A percentile compares a stretch with the other conserved stretches of the same genome.
Evolutionary conservation across 2,329 filamentous ascomycete species (phyloP).

Genomic region (Diatrype stigma): DNA sequence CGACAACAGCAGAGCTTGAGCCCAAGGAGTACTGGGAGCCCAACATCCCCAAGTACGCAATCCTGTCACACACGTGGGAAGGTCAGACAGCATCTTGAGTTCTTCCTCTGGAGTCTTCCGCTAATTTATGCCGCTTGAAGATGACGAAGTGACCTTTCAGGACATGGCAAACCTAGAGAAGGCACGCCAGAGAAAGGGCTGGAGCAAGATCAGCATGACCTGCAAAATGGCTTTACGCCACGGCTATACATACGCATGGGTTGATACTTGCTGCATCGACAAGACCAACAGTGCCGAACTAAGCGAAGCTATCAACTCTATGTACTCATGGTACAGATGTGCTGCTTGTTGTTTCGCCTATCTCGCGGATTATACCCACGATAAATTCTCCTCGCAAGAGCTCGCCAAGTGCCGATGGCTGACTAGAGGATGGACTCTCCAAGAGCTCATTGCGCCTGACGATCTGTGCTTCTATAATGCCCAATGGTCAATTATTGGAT

Average conservation of each 20-base stretch:
- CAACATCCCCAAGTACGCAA: too few species aligned
- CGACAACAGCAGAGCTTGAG: too few species aligned
- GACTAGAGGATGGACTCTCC: conserved; percentile 2
- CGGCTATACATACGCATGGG: not conserved
- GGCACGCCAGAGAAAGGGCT: too few species aligned
- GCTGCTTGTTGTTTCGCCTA: not conserved
- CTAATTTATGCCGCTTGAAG: too few species aligned
- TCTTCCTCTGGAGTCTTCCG: too few species aligned
- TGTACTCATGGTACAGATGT: not conserved
- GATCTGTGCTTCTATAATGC: conserved; percentile 1
- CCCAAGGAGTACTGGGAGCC: too few species aligned
- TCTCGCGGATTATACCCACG: not conserved
- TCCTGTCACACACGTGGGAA: too few species aligned
- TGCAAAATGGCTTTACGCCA: not conserved
- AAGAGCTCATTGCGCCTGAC: conserved; percentile 4
- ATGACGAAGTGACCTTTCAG: not conserved
- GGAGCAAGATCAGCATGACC: not conserved
- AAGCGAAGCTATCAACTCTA: conserved; percentile 1
- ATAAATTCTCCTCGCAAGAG: too few species aligned
- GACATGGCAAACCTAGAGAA: not conserved
- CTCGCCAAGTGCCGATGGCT: not conserved
- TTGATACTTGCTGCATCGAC: conserved; percentile 3
- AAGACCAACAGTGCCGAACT: conserved; percentile 2
- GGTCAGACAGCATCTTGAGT: too few species aligned
- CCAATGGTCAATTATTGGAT: conserved; percentile 1